phyloP scores from a whole-genome alignment of 345 rosid genomes.

The Gossypium herbaceum region DNA sequence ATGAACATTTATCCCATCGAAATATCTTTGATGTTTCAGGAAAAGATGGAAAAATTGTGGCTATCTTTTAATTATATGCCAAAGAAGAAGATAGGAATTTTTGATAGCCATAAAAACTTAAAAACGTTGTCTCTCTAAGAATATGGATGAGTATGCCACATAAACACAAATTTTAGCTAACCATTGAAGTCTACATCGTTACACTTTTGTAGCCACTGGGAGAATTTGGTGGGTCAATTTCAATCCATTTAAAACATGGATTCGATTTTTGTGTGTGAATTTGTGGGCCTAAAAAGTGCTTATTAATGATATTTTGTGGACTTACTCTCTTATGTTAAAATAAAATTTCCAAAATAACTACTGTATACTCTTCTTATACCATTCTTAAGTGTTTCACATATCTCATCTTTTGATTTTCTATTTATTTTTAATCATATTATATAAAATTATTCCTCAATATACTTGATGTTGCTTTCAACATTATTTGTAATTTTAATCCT shows the following conservation, averaged over 20 bases:
- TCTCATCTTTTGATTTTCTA: neutral
- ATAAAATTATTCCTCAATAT: too few species aligned
- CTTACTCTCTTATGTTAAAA: too few species aligned
- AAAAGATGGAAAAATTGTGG: neutral
- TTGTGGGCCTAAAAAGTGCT: neutral
- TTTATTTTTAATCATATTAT: too few species aligned
- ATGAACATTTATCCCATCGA: neutral
- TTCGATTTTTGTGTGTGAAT: neutral
- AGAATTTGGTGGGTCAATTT: neutral
- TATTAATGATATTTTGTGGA: neutral
- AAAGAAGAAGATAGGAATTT: neutral
- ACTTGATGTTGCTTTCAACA: neutral
- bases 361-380: too few species aligned
- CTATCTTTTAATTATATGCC: neutral
- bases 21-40: neutral
- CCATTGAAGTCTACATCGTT: constrained; percentile 11
- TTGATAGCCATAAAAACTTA: neutral
- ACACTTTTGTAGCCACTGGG: neutral
- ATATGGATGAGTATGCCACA: constrained; percentile 1
- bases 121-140: neutral
- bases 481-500: neutral
- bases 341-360: too few species aligned
- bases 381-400: too few species aligned
- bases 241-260: neutral
- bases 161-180: neutral